Evolutionary conservation across 257 asterid species (phyloP).

Genomic region (Plantago ovata): DNA sequence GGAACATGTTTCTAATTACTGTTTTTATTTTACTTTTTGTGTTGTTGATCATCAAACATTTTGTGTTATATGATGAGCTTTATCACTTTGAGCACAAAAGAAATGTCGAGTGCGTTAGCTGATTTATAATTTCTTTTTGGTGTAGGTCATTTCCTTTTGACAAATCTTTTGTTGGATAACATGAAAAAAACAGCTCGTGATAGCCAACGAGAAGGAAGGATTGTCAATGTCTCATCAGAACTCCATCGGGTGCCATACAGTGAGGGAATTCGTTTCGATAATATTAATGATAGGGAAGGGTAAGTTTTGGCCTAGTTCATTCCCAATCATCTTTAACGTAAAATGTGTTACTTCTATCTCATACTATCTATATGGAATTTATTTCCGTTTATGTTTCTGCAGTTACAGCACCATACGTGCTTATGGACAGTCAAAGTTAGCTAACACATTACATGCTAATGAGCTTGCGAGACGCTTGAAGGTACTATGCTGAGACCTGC

Average conservation of each 20-base stretch:
- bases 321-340: conserved; percentile 2
- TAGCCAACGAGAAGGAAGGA: conserved; percentile 52
- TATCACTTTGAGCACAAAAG: not conserved
- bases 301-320: conserved; percentile 4
- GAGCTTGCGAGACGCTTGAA: conserved; percentile 54
- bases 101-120: not conserved
- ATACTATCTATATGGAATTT: no score
- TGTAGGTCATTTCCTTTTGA: conserved; percentile 52
- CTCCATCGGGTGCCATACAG: conserved; percentile 29
- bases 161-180: conserved; percentile 43
- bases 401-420: conserved; percentile 18
- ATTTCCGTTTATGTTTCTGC: conserved; percentile 5
- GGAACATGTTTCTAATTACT: not conserved
- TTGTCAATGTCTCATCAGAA: conserved; percentile 48
- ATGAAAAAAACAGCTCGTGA: conserved; percentile 51
- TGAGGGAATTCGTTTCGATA: conserved; percentile 47
- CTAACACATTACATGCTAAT: conserved; percentile 64
- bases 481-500: conserved; percentile 23
- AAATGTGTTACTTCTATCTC: not conserved
- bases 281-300: conserved; percentile 45
- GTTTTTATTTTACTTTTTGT: not conserved
- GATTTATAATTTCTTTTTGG: not conserved
- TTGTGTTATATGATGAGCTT: not conserved
- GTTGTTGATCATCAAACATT: not conserved
- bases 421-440: conserved; percentile 73